Conservation (phyloP, 768 basidiomycete species). For the Russula ochroleuca region DNA sequence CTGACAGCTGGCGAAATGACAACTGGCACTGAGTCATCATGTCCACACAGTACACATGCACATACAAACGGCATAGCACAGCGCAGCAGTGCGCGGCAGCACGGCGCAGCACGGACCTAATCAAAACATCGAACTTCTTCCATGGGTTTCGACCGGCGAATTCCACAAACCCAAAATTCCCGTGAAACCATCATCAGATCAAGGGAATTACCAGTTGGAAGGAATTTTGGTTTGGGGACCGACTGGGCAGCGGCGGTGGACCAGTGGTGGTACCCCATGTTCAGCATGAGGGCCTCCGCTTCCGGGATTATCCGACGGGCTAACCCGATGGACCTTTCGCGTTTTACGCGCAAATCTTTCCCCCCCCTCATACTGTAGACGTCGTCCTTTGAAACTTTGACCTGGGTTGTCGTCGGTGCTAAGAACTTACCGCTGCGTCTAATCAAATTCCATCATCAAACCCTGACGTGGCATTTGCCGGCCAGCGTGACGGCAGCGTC, state of each 20-base stretch:
- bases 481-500: no score
- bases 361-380: neutral
- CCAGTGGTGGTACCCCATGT: neutral
- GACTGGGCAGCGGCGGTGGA: neutral
- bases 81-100: no score
- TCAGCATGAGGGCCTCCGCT: no score
- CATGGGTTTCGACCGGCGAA: no score
- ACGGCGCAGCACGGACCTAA: neutral
- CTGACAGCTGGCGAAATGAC: neutral
- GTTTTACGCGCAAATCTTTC: slow-evolving; percentile 1
- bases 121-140: no score
- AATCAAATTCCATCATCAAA: neutral
- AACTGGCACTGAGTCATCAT: neutral
- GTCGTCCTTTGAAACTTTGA: neutral
- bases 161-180: no score
- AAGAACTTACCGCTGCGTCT: neutral
- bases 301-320: neutral
- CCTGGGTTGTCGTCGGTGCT: neutral
- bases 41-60: neutral
- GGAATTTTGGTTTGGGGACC: neutral
- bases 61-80: neutral
- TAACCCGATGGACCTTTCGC: neutral
- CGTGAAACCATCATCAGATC: neutral
- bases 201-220: neutral
- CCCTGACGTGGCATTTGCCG: neutral